Percentiles rank a stretch among this genome's conserved stretches.
These are phyloP conservation scores for Houttuynia cordata DNA, from an alignment of 164 flowering plant species.

Conservation along the genomic window DNA sequence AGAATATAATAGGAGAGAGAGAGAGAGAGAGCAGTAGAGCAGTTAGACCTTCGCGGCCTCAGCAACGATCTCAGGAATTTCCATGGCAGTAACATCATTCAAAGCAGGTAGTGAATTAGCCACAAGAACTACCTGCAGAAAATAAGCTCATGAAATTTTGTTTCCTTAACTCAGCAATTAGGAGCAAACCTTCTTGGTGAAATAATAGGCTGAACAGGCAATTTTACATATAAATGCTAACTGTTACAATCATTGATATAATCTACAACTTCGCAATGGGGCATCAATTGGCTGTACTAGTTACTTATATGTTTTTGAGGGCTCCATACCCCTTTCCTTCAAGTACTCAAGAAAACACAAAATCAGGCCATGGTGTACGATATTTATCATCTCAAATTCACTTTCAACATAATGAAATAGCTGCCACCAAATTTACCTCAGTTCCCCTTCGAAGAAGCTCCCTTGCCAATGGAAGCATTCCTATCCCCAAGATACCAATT, in stretches of 20 bases:
- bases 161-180: no score
- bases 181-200: neutral
- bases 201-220: neutral
- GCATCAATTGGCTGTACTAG: no score
- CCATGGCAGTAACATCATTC: slow-evolving; percentile 94
- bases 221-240: no score
- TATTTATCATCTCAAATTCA: no score
- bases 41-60: slow-evolving; percentile 90
- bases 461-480: slow-evolving; percentile 97
- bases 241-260: no score
- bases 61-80: slow-evolving; percentile 94
- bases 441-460: slow-evolving; percentile 96
- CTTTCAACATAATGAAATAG: no score
- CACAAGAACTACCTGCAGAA: slow-evolving; percentile 83
- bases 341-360: no score
- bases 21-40: neutral
- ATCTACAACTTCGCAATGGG: no score
- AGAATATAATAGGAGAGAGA: neutral
- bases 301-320: no score
- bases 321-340: no score
- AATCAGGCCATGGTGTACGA: no score
- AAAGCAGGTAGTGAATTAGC: slow-evolving; percentile 95
- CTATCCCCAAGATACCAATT: slow-evolving; percentile 16
- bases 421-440: slow-evolving; percentile 41
- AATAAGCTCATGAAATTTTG: neutral